Base-by-base conservation (phyloP, 768 basidiomycete genomes). In the Xanthoconium stramineum region DNA sequence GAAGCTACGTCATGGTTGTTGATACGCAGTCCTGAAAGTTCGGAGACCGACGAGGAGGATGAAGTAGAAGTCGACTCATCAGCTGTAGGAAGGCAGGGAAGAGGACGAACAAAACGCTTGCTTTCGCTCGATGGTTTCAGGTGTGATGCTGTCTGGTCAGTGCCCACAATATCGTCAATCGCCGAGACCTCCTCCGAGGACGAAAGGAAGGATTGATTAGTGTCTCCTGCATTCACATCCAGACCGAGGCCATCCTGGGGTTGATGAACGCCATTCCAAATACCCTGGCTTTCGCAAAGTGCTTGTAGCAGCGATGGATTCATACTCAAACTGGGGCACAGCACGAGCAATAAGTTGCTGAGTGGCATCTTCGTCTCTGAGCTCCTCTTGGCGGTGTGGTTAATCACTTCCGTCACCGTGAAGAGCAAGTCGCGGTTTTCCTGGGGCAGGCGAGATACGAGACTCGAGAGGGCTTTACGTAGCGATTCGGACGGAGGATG, bases 311-410 rank as follows among this genome's bases (percentile, higher is more conserved):
- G 66, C 2, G 85, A 78, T 15, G 89, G 89, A 55, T 76, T 89
- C 83, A 94, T 87, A 65, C 81, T 84, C 66, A 94, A 71, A 67
- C 85, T 92, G 8, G 94, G 95, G 59, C 90, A 94, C 67, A 98
- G 86, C 48, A 96, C 88, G 35, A 95, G 75, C 47, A 95, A 75
- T 62, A 98, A 71, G 65, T 97, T 97, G 69, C 88, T 88, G 61
- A 97, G 72, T 3, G 93, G 91, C 94, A 98, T 98, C 74, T 91
- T 92, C 36, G 93, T 98, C 63, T 84, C 82, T 60, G 79, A 80
- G 64, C 79, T 78, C 59, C 82, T 79, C 53, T 75, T 77, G 0
- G 90, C 84, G 14, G 92, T 94, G 42, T 81, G 83, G 43, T 81
- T 83, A 60, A 96, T 88, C 37, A 97, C 77, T 61, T 91, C 86